Evolutionary conservation across 2,329 filamentous ascomycete genomes (phyloP), one percentile per base, ranked within the genome.

Genomic region (Lecanoromycetidae sp.): DNA sequence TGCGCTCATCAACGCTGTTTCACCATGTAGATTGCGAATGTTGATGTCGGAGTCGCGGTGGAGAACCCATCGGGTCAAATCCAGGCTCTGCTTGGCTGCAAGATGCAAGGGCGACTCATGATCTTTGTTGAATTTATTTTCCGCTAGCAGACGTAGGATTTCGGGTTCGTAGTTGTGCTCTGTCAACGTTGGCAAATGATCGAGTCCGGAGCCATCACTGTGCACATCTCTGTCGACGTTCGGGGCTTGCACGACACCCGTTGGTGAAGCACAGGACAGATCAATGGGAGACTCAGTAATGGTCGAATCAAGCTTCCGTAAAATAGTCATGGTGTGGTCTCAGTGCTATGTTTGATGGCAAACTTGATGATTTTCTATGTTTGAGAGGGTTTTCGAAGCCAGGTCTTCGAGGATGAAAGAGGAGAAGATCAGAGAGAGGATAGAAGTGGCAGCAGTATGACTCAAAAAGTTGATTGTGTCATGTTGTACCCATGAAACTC

Each of bases 1-100:
- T 7, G 41, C 41, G 17, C 27, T 35, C 41, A 44, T 44, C 22
- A 44, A 20, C 17, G 41, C 27, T 23, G 41, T 44, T 44, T 44
- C 41, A 26, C 41, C 41, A 15, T 26, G 17, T 9, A 36, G 19
- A n/a, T 44, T 44, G 19, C 27, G 41, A 10, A 33, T 3, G 25
- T 44, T 35, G 4, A 35, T 33, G 10, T 44, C 27, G 15, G 35
- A 35, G 17, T 29, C 41, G 20, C 22, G 30, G 30, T 12, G 19
- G 27, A 44, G 30, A 33, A 44, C 41, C 1, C 25, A 19, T 19
- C 17, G 41, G n/a, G 29, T 36, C 26, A 44, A 35, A 22, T 44
- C 20, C 10, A 17, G 15, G 29, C 35, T 29, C 22, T 44, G 41
- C 30, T 22, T 19, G 30, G 41, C 41, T 33, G 41, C 41, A 35